A percentile compares a stretch with the other conserved stretches of the same genome.
phyloP scores from a whole-genome alignment of 768 basidiomycete species.

The Termitomyces sp. region DNA sequence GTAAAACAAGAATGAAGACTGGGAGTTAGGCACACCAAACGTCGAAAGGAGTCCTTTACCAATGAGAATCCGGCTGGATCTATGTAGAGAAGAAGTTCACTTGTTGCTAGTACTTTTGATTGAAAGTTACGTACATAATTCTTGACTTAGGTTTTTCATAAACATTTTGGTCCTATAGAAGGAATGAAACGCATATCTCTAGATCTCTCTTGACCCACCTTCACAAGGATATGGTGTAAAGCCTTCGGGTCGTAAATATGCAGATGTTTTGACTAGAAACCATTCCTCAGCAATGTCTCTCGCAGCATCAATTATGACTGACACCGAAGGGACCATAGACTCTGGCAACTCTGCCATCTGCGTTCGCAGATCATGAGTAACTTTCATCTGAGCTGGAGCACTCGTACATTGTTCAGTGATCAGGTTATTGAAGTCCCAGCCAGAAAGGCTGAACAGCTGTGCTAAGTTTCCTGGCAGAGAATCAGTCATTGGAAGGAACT shows the following conservation, averaged over 20 bases:
- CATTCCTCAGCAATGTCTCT: neutral
- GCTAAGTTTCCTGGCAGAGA: slow-evolving; percentile 13
- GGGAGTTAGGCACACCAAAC: neutral
- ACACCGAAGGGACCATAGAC: slow-evolving; percentile 5
- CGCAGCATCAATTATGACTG: neutral
- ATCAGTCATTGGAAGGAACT: neutral
- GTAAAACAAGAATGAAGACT: too few species aligned
- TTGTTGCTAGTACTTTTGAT: too few species aligned
- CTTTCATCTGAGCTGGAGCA: neutral
- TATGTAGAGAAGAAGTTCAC: neutral
- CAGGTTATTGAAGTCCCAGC: slow-evolving; percentile 16
- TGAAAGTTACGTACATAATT: neutral
- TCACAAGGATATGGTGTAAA: slow-evolving; percentile 33
- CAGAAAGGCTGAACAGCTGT: slow-evolving; percentile 10
- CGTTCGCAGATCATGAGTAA: neutral
- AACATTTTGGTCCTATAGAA: slow-evolving; percentile 1
- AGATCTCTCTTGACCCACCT: slow-evolving; percentile 11
- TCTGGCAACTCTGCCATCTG: slow-evolving; percentile 1
- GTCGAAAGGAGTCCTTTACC: slow-evolving; percentile 4
- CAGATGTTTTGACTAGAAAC: slow-evolving; percentile 21
- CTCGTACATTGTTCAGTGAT: slow-evolving; percentile 12
- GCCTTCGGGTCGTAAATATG: slow-evolving; percentile 35
- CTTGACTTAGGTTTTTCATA: slow-evolving; percentile 2
- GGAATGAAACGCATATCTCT: neutral
- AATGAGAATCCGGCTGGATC: neutral